These are phyloP conservation scores for Blastobotrys persicus DNA, from an alignment of 1,139 yeast genomes.

Conservation along the genomic window DNA sequence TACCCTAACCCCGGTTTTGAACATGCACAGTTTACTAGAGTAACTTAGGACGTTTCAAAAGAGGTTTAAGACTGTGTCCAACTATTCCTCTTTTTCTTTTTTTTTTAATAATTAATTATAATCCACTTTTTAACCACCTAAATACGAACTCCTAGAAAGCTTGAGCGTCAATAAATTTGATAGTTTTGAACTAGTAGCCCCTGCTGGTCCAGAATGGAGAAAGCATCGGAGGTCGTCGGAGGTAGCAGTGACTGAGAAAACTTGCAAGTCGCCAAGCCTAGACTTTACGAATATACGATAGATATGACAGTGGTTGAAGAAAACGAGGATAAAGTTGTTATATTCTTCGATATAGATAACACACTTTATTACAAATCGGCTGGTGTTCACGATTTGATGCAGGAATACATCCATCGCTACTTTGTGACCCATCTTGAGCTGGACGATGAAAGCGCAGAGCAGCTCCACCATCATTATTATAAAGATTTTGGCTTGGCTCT, in stretches of 20 bases:
- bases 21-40: neutral
- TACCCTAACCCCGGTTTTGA: neutral
- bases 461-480: slow-evolving; percentile 72
- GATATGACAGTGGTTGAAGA: neutral
- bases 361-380: slow-evolving; percentile 66
- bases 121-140: too few relatives aligned
- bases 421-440: slow-evolving; percentile 64
- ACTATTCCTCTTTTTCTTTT: neutral
- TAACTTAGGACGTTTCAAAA: neutral
- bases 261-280: too few relatives aligned
- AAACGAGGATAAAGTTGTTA: slow-evolving; percentile 1
- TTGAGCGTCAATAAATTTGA: too few relatives aligned
- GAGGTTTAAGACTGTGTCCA: neutral
- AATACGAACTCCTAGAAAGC: too few relatives aligned
- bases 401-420: slow-evolving; percentile 74
- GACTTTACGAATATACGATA: neutral
- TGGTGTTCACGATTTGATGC: slow-evolving; percentile 83
- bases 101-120: too few relatives aligned
- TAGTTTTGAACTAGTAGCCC: too few relatives aligned
- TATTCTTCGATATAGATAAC: slow-evolving; percentile 23
- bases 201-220: too few relatives aligned
- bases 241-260: too few relatives aligned
- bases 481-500: slow-evolving; percentile 87
- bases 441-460: slow-evolving; percentile 70
- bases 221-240: neutral